These are phyloP conservation scores for Hysterangium stoloniferum DNA, from an alignment of 768 basidiomycete species.

Conservation along the genomic window DNA sequence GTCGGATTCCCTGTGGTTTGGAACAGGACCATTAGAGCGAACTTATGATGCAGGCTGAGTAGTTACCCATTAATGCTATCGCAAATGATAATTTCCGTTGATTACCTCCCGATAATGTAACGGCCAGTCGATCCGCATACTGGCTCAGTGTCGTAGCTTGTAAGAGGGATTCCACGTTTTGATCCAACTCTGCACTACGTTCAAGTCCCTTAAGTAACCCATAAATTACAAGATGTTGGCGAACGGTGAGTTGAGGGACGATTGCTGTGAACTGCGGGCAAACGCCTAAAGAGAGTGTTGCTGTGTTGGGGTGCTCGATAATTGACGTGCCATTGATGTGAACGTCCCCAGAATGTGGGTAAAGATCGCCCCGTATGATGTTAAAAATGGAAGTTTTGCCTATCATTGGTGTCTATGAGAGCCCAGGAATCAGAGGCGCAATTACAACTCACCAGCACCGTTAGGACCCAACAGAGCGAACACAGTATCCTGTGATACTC, in stretches of 20 bases:
- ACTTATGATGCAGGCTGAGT: not conserved
- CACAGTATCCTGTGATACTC: conserved; percentile 51
- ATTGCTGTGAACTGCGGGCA: conserved; percentile 84
- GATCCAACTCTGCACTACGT: conserved; percentile 38
- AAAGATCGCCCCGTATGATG: conserved; percentile 63
- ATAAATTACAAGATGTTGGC: conserved; percentile 67
- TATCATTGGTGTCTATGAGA: not conserved
- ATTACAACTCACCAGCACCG: conserved; percentile 37
- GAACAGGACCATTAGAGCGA: not conserved
- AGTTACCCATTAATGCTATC: conserved; percentile 68
- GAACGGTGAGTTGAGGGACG: conserved; percentile 67
- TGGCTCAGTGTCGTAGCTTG: conserved; percentile 45
- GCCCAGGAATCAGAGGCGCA: not conserved
- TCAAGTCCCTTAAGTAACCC: conserved; percentile 65
- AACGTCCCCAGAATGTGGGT: conserved; percentile 63
- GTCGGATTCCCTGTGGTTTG: conserved; percentile 53
- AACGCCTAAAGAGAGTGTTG: conserved; percentile 66
- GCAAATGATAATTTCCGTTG: conserved; percentile 70
- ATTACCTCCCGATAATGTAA: conserved; percentile 71
- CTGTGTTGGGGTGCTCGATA: conserved; percentile 50
- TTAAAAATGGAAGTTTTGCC: conserved; percentile 81
- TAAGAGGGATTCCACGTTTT: conserved; percentile 51
- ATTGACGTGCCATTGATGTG: conserved; percentile 61
- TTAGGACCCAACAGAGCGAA: conserved; percentile 77
- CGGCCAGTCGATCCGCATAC: conserved; percentile 67